Conservation (phyloP, 768 basidiomycete genomes). For the Sutorius australiensis region DNA sequence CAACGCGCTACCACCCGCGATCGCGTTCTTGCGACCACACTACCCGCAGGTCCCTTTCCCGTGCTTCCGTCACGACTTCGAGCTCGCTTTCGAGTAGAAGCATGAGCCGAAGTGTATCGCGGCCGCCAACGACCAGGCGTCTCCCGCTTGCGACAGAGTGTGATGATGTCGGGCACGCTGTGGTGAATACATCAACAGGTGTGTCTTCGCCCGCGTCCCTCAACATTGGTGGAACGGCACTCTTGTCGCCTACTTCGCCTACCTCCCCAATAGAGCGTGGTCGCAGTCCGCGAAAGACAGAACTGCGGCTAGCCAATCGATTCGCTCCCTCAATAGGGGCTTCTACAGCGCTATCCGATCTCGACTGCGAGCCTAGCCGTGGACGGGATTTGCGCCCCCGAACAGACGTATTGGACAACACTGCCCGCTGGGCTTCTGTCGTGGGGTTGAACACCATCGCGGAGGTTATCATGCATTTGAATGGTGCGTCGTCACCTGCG, state of each 20-base stretch:
- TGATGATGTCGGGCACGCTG: slow-evolving; percentile 21
- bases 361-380: slow-evolving; percentile 18
- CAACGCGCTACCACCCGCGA: slow-evolving; percentile 19
- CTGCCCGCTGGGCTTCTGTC: slow-evolving; percentile 28
- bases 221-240: slow-evolving; percentile 26
- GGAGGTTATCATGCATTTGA: slow-evolving; percentile 17
- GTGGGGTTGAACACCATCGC: slow-evolving; percentile 21
- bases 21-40: slow-evolving; percentile 30
- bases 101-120: slow-evolving; percentile 40
- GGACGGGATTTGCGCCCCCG: slow-evolving; percentile 18
- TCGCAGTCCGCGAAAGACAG: slow-evolving; percentile 23
- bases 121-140: slow-evolving; percentile 29
- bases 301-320: slow-evolving; percentile 7
- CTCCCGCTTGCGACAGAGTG: slow-evolving; percentile 26
- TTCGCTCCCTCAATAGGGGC: slow-evolving; percentile 22
- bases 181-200: slow-evolving; percentile 14
- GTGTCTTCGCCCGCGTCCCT: slow-evolving; percentile 21
- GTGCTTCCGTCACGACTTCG: slow-evolving; percentile 42
- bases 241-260: slow-evolving; percentile 22
- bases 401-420: slow-evolving; percentile 24
- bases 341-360: slow-evolving; percentile 26
- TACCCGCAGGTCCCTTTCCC: slow-evolving; percentile 46
- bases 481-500: slow-evolving; percentile 14
- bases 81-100: slow-evolving; percentile 39
- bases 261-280: slow-evolving; percentile 26